A percentile compares a stretch with the other conserved stretches of the same genome.
These are phyloP conservation scores for Quercus mongolica DNA, from an alignment of 306 rosid species.

Conservation along the genomic window DNA sequence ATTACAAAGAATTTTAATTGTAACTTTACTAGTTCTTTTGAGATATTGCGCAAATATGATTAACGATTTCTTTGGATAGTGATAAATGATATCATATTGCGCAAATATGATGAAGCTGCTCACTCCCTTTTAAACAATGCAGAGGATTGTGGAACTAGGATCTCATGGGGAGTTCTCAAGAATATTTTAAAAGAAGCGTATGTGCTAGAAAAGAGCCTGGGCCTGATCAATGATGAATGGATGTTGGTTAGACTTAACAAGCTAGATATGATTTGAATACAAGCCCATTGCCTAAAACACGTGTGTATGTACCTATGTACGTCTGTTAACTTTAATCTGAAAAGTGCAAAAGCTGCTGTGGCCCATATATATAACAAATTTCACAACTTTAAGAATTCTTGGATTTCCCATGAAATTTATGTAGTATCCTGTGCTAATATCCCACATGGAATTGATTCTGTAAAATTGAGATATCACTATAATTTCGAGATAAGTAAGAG, in stretches of 20 bases:
- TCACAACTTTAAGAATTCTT: background rate
- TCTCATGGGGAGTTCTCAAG: background rate
- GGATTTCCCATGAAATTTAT: background rate
- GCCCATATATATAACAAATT: background rate
- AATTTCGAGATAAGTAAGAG: no score
- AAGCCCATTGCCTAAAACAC: no score
- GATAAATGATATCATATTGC: no score
- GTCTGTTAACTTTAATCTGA: background rate
- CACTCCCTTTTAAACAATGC: constrained; percentile 10
- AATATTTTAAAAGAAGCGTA: background rate
- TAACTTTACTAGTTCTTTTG: no score
- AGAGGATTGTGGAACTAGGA: constrained; percentile 12
- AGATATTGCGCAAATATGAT: no score
- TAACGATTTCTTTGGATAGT: background rate
- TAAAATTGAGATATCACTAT: no score
- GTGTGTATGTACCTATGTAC: background rate
- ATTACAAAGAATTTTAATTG: no score
- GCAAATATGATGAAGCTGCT: constrained; percentile 16
- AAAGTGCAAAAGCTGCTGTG: background rate
- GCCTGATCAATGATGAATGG: constrained; percentile 20
- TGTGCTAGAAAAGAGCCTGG: constrained; percentile 36
- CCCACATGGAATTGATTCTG: no score
- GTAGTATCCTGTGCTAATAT: no score
- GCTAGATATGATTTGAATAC: background rate
- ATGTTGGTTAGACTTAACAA: background rate